Evolutionary conservation across 83 land plant genomes (phyloP), one percentile per base, ranked within the genome.

Genomic region (Picea abies): DNA sequence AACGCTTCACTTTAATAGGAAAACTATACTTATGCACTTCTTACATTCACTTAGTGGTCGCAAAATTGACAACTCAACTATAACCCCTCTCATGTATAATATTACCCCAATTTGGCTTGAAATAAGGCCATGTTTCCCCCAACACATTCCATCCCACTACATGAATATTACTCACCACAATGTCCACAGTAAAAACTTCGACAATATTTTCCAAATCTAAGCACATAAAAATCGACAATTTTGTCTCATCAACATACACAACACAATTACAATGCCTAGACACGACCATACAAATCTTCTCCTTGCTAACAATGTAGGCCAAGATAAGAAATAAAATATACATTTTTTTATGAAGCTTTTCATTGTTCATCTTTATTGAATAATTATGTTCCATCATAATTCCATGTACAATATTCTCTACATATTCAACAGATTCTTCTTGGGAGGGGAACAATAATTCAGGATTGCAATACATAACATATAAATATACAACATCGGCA

Each of bases 121-220:
- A 97, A 82, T 87, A 97, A 0, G 99, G 99, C 99, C 97, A 97
- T 8, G 95, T 92, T 84, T 97, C 97, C 97, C n/a, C 99, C 98
- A 97, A 87, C 26, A 92, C 85, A 82, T 94, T 97, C 99, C 99
- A 97, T 20, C 95, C 90, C 52, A 95, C 92, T 47, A 95, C 96
- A 88, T 95, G 95, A 79, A 97, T 93, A 87, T 92, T 88, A 14
- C 88, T 89, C 19, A 83, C 82, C 5, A 86, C 25, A 15, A 85
- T 87, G 85, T 92, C 90, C 87, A 84, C 91, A 2, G 92, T 90
- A 83, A 95, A 97, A 60, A 89, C 85, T n/a, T 82, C 87, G 29
- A 26, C 5, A 58, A 58, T 10, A 11, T 72, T n/a, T 44, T 37
- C 94, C 77, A 89, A 81, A 47, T 97, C 95, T 82, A 94, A 80